Evolutionary conservation across 106 monocot genomes (phyloP), one percentile per base, ranked within the genome.

Genomic region (Agapanthus africanus): DNA sequence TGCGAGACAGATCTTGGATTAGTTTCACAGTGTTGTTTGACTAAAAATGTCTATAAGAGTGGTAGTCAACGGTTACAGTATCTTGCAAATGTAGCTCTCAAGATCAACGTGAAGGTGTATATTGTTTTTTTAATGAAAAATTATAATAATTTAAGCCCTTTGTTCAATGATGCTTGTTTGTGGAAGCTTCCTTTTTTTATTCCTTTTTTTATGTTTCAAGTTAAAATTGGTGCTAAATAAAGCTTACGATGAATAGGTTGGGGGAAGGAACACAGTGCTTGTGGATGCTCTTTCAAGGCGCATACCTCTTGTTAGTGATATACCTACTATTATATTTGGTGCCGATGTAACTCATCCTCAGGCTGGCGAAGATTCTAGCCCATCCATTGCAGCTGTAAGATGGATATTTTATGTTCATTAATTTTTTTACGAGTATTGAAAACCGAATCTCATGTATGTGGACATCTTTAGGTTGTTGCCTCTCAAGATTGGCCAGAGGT

Each of bases 401-500:
- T 35, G 39, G 94, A 94, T 83, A 90, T 90, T 34, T 39, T 94
- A 34, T 70, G 27, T 64, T 1, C 38, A 19, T 59, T 72, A 38
- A 3, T n/a, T n/a, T 41, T 2, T 62, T 19, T 36, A 3, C 37
- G 33, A 37, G n/a, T n/a, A 22, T 41, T 25, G 14, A 60, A 33
- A 7, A 3, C 32, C 33, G 71, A 50, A 69, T n/a, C n/a, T n/a
- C n/a, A n/a, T n/a, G n/a, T n/a, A n/a, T n/a, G n/a, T n/a, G n/a
- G n/a, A n/a, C n/a, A n/a, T n/a, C n/a, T n/a, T n/a, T 67, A 97
- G 92, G 97, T 99, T 51, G 92, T 99, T 56, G 97, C 97, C 41
- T 99, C 97, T 67, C 92, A 99, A 80, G 97, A 99, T 54, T 99
- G 97, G 97, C 97, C 97, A 37, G 97, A 99, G 70, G 84, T 99